phyloP scores from a whole-genome alignment of 495 filamentous ascomycete species.

The Podospora pseudopauciseta region DNA sequence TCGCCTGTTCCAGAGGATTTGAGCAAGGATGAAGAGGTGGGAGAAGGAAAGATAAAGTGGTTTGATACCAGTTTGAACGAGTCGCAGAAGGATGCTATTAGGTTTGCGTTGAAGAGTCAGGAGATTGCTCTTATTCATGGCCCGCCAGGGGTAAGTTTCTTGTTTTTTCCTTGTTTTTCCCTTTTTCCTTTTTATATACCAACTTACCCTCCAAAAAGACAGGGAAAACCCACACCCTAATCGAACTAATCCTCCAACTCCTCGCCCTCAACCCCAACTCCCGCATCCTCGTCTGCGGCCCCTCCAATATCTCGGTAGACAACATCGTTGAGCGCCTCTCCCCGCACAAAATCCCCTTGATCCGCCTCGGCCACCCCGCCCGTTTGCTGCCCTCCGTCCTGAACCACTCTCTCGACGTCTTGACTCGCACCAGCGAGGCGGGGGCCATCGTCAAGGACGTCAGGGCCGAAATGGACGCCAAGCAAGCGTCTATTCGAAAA shows the following conservation, averaged over 20 bases:
- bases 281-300: slow-evolving; percentile 86
- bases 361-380: slow-evolving; percentile 90
- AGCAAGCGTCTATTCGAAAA: slow-evolving; percentile 84
- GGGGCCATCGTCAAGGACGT: slow-evolving; percentile 89
- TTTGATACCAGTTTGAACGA: slow-evolving; percentile 78
- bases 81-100: slow-evolving; percentile 85
- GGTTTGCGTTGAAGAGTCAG: slow-evolving; percentile 75
- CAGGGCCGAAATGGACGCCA: slow-evolving; percentile 86
- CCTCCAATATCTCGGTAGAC: slow-evolving; percentile 94
- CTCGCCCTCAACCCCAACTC: slow-evolving; percentile 54
- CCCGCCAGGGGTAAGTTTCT: slow-evolving; percentile 67
- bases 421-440: slow-evolving; percentile 89
- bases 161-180: not conserved
- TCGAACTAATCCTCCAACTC: slow-evolving; percentile 89
- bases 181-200: not conserved
- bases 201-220: slow-evolving; percentile 46
- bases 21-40: slow-evolving; percentile 36
- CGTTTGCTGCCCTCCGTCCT: slow-evolving; percentile 85
- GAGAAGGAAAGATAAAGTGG: slow-evolving; percentile 59
- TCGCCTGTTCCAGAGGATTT: slow-evolving; percentile 51
- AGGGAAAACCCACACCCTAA: slow-evolving; percentile 94
- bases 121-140: slow-evolving; percentile 95
- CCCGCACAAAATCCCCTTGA: slow-evolving; percentile 75
- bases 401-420: slow-evolving; percentile 82
- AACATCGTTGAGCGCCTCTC: slow-evolving; percentile 96